phyloP scores from a whole-genome alignment of 345 rosid genomes.

The Streptanthus diversifolius region DNA sequence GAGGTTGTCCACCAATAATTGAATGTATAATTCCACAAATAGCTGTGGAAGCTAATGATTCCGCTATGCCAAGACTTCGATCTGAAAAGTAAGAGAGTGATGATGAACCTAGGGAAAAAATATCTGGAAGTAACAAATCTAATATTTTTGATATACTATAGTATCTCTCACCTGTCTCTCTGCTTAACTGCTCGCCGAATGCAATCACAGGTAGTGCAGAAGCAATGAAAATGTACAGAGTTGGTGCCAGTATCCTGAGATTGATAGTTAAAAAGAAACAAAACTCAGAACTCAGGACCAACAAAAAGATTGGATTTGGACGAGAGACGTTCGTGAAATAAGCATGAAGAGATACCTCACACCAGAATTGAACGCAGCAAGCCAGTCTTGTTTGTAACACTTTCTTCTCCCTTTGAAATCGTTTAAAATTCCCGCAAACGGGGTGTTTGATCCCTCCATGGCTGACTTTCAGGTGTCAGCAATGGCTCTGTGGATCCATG shows the following conservation, averaged over 20 bases:
- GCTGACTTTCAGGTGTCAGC: conserved; percentile 36
- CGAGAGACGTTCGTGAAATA: neutral
- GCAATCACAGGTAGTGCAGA: conserved; percentile 74
- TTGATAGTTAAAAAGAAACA: neutral
- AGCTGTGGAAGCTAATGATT: conserved; percentile 61
- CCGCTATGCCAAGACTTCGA: conserved; percentile 58
- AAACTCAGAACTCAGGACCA: neutral
- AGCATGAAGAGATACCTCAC: conserved; percentile 35
- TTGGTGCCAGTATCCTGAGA: conserved; percentile 64
- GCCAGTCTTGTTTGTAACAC: conserved; percentile 61
- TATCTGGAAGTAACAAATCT: neutral
- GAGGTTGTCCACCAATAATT: conserved; percentile 74
- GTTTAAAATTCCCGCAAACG: conserved; percentile 46
- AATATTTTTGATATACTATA: neutral
- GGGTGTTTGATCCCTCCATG: conserved; percentile 40
- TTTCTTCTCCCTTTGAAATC: conserved; percentile 60
- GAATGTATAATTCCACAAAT: conserved; percentile 60
- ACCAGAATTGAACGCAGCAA: conserved; percentile 38
- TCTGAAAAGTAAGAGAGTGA: conserved; percentile 29
- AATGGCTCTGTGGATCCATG: neutral
- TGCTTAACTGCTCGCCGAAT: conserved; percentile 59
- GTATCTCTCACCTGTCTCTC: conserved; percentile 49
- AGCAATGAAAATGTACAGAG: conserved; percentile 59
- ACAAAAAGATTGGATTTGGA: neutral
- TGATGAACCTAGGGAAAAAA: neutral